Base-by-base conservation (phyloP, 2,329 filamentous ascomycete species). In the Metarhizium guizhouense region DNA sequence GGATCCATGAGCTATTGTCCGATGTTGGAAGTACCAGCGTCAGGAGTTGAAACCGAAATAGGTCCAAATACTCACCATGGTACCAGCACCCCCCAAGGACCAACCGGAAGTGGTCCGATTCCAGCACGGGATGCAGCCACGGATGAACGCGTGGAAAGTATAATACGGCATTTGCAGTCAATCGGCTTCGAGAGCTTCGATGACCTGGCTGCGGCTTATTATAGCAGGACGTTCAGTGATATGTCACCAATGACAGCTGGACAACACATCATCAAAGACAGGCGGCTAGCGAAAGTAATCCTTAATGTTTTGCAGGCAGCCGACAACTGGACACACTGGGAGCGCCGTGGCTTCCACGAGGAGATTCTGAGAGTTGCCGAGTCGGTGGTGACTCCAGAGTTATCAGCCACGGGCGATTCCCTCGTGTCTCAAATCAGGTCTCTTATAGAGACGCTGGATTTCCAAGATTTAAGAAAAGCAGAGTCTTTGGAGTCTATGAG, bases 141-240 rank as follows among this genome's bases (percentile, higher is more conserved):
- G 4, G 61, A 64, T 42, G 59, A 63, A n/a, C 59, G 60, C 11
- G 51, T 64, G 5, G 60, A 63, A 40, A 56, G 55, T 38, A 60
- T 64, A 51, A 62, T 66, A 60, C 56, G 59, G 20, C 57, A 60
- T 14, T 58, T 60, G 2, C 57, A 62, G 32, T 61, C 60, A 2
- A 59, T 56, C 2, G 65, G 63, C 6, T 67, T 67, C 43, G 58
- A 62, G 3, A 63, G 55, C 16, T 64, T 68, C 20, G 65, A 68
- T 32, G 58, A 61, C 14, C 47, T 64, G 16, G 63, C 61, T n/a
- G 59, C 61, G 13, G 60, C 64, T 3, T 67, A 67, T 54, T 68
- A 67, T 56, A 57, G 58, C 47, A 57, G 59, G 25, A 57, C 54
- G 1, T 62, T 64, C 34, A 51, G 47, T 16, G 58, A 61, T 13